Conservation (phyloP, 2,329 filamentous ascomycete species). For the Myriosclerotinia scirpicola region DNA sequence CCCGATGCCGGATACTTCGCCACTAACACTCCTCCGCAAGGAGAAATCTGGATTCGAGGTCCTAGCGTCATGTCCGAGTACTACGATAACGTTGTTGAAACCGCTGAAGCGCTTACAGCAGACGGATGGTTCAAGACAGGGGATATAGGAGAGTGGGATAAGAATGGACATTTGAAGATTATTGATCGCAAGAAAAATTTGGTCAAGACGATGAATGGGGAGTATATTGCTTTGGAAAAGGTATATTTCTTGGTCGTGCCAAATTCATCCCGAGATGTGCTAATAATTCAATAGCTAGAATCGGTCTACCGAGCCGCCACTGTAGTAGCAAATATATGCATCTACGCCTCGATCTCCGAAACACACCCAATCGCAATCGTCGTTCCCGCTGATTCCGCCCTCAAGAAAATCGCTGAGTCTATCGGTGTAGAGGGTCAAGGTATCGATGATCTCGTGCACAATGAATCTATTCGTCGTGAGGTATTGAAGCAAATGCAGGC, state of each 20-base stretch:
- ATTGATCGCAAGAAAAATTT: slow-evolving; percentile 59
- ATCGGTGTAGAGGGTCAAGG: slow-evolving; percentile 6
- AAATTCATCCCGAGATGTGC: background rate
- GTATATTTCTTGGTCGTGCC: slow-evolving; percentile 28
- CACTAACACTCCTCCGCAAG: slow-evolving; percentile 55
- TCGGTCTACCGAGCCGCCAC: slow-evolving; percentile 78
- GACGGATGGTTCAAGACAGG: slow-evolving; percentile 92
- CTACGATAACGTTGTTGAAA: slow-evolving; percentile 69
- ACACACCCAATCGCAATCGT: slow-evolving; percentile 80
- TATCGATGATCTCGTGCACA: slow-evolving; percentile 10
- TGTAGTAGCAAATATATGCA: slow-evolving; percentile 79
- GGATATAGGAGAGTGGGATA: slow-evolving; percentile 78
- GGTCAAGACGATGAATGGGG: slow-evolving; percentile 72
- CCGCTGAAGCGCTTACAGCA: slow-evolving; percentile 65
- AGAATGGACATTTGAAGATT: slow-evolving; percentile 80
- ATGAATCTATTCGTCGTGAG: slow-evolving; percentile 9
- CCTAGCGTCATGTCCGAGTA: slow-evolving; percentile 82
- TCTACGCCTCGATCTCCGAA: slow-evolving; percentile 74
- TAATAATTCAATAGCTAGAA: slow-evolving; percentile 57
- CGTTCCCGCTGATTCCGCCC: slow-evolving; percentile 47
- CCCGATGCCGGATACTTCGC: slow-evolving; percentile 77
- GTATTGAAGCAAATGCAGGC: slow-evolving; percentile 19
- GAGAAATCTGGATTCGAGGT: slow-evolving; percentile 76
- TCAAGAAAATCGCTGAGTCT: slow-evolving; percentile 18
- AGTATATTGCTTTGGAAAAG: slow-evolving; percentile 96